phyloP scores from a whole-genome alignment of 2,329 filamentous ascomycete species.

The Epichloe bromicola region DNA sequence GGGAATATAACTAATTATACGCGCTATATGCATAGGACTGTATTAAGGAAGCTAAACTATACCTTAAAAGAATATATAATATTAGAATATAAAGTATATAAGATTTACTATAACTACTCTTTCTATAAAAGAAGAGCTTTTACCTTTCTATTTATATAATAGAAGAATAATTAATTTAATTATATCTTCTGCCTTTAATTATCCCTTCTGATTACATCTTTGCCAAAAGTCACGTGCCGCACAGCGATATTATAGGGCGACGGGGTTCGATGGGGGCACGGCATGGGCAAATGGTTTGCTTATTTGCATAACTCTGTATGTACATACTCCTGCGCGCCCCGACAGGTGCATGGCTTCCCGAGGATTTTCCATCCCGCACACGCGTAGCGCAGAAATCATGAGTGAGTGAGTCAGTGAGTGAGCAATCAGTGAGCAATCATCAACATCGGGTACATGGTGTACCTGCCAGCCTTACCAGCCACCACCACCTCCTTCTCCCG shows the following conservation, averaged over 20 bases:
- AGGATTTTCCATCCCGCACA: neutral
- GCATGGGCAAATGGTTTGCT: neutral
- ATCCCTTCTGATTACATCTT: no score
- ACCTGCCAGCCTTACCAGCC: neutral
- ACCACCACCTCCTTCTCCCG: neutral
- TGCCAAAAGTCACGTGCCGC: no score
- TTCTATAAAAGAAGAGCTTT: no score
- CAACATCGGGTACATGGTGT: neutral
- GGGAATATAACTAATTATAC: no score
- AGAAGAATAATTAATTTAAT: no score
- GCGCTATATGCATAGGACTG: no score
- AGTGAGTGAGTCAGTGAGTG: neutral
- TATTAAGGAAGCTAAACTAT: no score
- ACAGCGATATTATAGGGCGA: neutral
- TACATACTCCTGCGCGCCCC: neutral
- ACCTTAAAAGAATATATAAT: no score
- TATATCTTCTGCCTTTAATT: no score
- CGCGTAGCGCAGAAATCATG: neutral
- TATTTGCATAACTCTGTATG: neutral
- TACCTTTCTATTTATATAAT: no score
- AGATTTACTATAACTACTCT: no score
- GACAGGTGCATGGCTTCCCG: neutral
- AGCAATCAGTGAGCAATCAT: neutral
- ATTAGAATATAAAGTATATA: no score
- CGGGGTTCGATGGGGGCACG: neutral